Evolutionary conservation across 768 basidiomycete species (phyloP), one percentile per base, ranked within the genome.

Genomic region (Auricularia auricula-judae): DNA sequence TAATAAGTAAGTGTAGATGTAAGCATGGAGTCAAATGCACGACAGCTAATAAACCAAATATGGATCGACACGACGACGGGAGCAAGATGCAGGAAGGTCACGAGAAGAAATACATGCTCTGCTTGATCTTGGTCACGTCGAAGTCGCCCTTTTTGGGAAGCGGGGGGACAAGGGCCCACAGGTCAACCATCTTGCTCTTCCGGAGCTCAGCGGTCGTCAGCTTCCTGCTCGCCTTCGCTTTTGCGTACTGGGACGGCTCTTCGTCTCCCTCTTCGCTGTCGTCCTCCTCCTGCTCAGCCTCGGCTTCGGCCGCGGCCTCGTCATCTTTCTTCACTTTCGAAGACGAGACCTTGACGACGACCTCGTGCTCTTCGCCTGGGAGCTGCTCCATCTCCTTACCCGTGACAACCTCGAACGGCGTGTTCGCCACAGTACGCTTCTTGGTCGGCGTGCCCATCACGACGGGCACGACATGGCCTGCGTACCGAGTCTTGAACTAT

Each of bases 81-180:
- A 51, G 5, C 4, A 51, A 51, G 16, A 51, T 51, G 47, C 11
- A 42, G 12, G 39, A 14, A 42, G 39, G 39, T 14, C 18, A 97
- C 53, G 94, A 95, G 82, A 98, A 98, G 83, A 98, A 98, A 76
- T 98, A 98, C 43, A 81, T 80, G 53, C 89, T 91, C 65, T 84
- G 75, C 73, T 88, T 88, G 76, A 98, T 94, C 66, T 79, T 80
- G 70, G 84, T 79, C 67, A 98, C 92, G 68, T 91, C 83, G 73
- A 98, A 97, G 64, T 79, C 78, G 63, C 96, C 96, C 77, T 91
- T 92, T 74, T 83, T 72, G 0, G 96, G 96, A 23, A 93, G 74
- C 0, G 86, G 87, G 0, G 94, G 94, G 21, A 98, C 74, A 68
- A 95, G 68, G 68, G 91, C 87, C 36, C 78, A 74, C 54, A 98